Base-by-base conservation (phyloP, 208 protist species). In the Plasmodiophora brassicae region DNA sequence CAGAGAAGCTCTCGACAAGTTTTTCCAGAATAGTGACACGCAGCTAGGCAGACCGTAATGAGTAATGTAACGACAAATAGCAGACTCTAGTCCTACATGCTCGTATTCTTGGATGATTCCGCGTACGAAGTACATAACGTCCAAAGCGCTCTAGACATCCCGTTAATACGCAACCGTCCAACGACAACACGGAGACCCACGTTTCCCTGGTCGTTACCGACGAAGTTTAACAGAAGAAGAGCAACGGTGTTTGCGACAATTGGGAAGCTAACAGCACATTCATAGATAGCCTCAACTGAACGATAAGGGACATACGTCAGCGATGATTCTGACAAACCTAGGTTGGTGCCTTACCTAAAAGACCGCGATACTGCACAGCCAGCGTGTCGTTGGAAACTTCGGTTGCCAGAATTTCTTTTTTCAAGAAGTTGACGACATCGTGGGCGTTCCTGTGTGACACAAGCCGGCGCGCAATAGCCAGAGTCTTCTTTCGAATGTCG, bases 101-200 rank as follows among this genome's bases (percentile, higher is more conserved):
- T 78, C 65, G 88, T 97, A 96, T 0, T 92, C 86, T 87, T 97
- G 95, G 28, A 98, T 88, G 25, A 98, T 94, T 87, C 98, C 97
- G 85, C 97, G 93, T 35, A 99, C 94, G 86, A 98, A 96, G 0
- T 94, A 90, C 32, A 97, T 93, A 14, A 98, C 97, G 86, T 98
- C 96, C 45, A 89, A 86, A 28, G 96, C 94, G 14, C 5, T 32
- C 65, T 78, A 38, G n/a, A 78, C n/a, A 32, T 5, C 5, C 0
- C 92, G 93, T 38, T 83, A 83, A 8, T 86, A 25, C 45, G 25
- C 85, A 84, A n/a, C 1, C 5, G 60, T 1, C n/a, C 22, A 72
- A 10, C 1, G 46, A 10, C 1, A 84, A n/a, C 83, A n/a, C 41
- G 10, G 25, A 86, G 8, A 54, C 20, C 32, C 32, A 86, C 43